phyloP scores from a whole-genome alignment of 768 basidiomycete species.

The Phylloporus arenicola region DNA sequence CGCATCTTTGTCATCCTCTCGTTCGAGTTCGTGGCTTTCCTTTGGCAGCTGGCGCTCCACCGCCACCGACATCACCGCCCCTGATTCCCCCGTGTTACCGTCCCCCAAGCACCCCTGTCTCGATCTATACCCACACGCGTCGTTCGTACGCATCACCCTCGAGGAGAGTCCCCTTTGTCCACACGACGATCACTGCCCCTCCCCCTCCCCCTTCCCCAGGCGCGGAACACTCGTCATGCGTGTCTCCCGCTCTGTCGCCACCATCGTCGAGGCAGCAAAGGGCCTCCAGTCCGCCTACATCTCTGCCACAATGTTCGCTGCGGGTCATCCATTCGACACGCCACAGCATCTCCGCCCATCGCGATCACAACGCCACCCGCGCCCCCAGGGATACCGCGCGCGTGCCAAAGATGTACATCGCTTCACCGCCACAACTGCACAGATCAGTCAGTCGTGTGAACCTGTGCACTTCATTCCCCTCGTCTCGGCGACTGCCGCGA shows the following conservation, averaged over 20 bases:
- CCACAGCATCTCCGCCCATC: constrained; percentile 12
- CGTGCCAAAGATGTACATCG: constrained; percentile 37
- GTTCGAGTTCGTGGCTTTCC: constrained; percentile 39
- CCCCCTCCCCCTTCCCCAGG: constrained; percentile 7
- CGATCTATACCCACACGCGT: constrained; percentile 34
- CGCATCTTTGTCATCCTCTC: constrained; percentile 28
- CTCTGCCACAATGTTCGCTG: constrained; percentile 45
- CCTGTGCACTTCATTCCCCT: constrained; percentile 40
- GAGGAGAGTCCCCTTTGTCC: constrained; percentile 35
- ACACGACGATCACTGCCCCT: constrained; percentile 19
- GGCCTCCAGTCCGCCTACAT: constrained; percentile 57
- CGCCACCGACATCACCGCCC: constrained; percentile 31
- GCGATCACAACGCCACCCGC: constrained; percentile 13
- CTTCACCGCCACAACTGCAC: constrained; percentile 29
- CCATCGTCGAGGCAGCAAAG: constrained; percentile 48
- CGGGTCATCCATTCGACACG: constrained; percentile 27
- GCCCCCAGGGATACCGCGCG: constrained; percentile 42
- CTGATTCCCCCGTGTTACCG: constrained; percentile 31
- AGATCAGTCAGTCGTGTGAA: constrained; percentile 12
- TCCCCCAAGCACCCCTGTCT: constrained; percentile 26
- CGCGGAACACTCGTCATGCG: constrained; percentile 19
- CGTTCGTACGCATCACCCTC: constrained; percentile 31
- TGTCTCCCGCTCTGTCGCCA: constrained; percentile 34
- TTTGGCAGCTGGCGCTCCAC: constrained; percentile 39
- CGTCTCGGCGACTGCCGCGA: constrained; percentile 27